Evolutionary conservation across 768 basidiomycete genomes (phyloP).

Genomic region (Amylocystis lapponica): DNA sequence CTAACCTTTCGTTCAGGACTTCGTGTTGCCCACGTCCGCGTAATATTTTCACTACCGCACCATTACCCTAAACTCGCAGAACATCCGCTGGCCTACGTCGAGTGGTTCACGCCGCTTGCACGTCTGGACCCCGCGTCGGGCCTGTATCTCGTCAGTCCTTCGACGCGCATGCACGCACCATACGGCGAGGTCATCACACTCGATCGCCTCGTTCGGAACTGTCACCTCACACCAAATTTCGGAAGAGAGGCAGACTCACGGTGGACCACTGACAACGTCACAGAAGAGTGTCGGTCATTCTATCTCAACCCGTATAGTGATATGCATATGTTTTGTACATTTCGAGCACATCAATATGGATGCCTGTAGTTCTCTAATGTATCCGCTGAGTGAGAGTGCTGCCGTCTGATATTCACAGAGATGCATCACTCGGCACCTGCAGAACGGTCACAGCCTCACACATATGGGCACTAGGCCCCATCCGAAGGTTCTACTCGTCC

Average conservation of each 20-base stretch:
- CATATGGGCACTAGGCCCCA: too few relatives aligned
- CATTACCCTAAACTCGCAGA: not conserved
- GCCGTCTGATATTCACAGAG: too few relatives aligned
- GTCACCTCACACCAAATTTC: constrained; percentile 3
- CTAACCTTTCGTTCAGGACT: not conserved
- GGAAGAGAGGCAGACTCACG: not conserved
- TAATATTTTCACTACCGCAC: not conserved
- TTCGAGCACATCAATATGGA: not conserved
- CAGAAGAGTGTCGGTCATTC: constrained; percentile 1
- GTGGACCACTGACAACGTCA: not conserved
- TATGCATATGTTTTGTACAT: constrained; percentile 3
- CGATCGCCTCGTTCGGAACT: not conserved
- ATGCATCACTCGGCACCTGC: too few relatives aligned
- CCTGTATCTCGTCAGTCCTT: not conserved
- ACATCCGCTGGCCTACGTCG: constrained; percentile 2
- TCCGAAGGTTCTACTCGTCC: too few relatives aligned
- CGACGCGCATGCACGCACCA: not conserved
- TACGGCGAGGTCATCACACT: constrained; percentile 1
- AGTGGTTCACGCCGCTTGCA: constrained; percentile 6
- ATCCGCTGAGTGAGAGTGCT: too few relatives aligned
- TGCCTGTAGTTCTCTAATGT: too few relatives aligned
- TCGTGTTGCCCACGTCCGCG: constrained; percentile 4
- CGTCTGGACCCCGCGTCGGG: not conserved
- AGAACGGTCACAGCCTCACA: too few relatives aligned
- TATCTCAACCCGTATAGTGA: constrained; percentile 5